These are phyloP conservation scores for Capsicum baccatum DNA, from an alignment of 257 asterid genomes.

Conservation along the genomic window DNA sequence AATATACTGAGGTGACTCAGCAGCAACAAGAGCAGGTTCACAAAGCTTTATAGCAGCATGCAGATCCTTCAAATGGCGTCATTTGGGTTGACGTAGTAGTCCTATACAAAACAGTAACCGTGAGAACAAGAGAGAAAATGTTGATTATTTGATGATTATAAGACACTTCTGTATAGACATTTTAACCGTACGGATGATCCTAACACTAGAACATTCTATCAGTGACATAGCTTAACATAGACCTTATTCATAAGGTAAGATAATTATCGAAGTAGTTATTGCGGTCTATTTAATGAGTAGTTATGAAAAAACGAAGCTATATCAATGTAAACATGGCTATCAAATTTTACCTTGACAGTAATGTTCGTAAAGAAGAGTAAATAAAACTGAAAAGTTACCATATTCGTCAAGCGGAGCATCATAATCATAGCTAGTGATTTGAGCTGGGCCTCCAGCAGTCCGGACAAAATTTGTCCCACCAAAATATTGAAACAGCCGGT, in stretches of 20 bases:
- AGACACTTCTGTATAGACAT: not conserved
- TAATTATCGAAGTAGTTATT: not conserved
- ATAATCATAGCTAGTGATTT: conserved; percentile 91
- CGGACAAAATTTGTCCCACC: conserved; percentile 98
- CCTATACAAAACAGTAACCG: conserved; percentile 47
- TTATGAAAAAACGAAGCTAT: conserved; percentile 14
- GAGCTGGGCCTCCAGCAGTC: conserved; percentile 91
- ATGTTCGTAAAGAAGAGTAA: not conserved
- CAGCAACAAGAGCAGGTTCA: conserved; percentile 88
- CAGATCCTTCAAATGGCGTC: conserved; percentile 91
- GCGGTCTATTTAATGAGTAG: not conserved
- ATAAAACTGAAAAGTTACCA: conserved; percentile 49
- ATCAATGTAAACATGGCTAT: too few species aligned
- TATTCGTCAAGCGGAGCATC: conserved; percentile 98
- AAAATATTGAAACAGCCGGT: conserved; percentile 58
- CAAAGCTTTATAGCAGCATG: conserved; percentile 94
- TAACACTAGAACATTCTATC: conserved; percentile 7
- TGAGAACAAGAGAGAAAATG: conserved; percentile 11
- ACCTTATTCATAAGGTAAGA: conserved; percentile 7
- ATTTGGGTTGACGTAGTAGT: conserved; percentile 88
- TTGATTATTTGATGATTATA: conserved; percentile 13
- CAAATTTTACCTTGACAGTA: not conserved
- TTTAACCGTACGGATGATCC: not conserved
- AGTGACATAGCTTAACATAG: not conserved
- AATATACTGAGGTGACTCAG: conserved; percentile 68